Evolutionary conservation across 2,329 filamentous ascomycete species (phyloP).

Genomic region (Colletotrichum agaves): DNA sequence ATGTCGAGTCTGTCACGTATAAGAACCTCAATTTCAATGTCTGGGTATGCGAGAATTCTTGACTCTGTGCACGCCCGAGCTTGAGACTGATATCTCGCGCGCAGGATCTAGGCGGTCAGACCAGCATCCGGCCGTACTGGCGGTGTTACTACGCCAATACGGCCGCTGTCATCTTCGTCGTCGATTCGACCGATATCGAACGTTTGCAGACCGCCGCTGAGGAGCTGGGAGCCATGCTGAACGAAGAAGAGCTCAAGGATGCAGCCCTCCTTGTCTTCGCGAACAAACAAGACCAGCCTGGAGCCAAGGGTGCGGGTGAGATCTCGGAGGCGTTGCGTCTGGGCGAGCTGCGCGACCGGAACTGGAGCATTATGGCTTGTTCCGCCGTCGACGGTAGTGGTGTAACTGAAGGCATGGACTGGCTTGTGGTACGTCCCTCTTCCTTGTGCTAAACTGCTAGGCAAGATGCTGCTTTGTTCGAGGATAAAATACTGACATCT

Average conservation of each 20-base stretch:
- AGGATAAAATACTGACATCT: conserved; percentile 10
- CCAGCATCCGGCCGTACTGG: conserved; percentile 99
- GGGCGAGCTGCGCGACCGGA: conserved; percentile 91
- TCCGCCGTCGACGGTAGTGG: conserved; percentile 95
- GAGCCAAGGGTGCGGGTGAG: conserved; percentile 94
- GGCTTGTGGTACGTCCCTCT: conserved; percentile 79
- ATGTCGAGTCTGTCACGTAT: conserved; percentile 98
- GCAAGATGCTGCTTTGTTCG: not conserved
- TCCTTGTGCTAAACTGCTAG: no score
- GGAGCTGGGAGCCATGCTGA: conserved; percentile 93
- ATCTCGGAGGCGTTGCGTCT: conserved; percentile 93
- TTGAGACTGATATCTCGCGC: conserved; percentile 39
- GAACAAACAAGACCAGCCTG: conserved; percentile 99
- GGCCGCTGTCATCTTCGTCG: conserved; percentile 97
- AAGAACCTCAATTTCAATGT: conserved; percentile 99
- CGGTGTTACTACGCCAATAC: conserved; percentile 99
- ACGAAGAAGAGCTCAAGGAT: conserved; percentile 95
- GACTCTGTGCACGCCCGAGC: not conserved
- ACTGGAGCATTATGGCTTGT: conserved; percentile 99
- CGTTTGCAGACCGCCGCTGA: conserved; percentile 91
- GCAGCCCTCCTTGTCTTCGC: conserved; percentile 94
- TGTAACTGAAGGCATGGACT: conserved; percentile 98
- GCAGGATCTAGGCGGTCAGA: conserved; percentile 94
- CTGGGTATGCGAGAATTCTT: conserved; percentile 74
- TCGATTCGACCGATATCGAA: conserved; percentile 98